Conservation (phyloP, 257 asterid species). For the Solanum sitiens region DNA sequence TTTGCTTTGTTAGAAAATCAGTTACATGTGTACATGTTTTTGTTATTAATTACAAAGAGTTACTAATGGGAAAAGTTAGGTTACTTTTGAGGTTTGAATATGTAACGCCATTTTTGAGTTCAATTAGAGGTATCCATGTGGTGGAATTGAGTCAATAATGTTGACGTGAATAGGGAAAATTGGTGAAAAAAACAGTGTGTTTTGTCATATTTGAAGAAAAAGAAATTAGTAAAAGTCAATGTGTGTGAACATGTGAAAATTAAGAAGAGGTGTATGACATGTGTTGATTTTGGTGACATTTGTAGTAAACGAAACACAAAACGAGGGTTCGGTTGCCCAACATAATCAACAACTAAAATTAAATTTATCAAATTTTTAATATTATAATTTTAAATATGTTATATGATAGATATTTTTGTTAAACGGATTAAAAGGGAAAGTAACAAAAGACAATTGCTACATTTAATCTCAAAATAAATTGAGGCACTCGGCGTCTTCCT, state of each 20-base stretch:
- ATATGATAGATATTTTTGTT: background rate
- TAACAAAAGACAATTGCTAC: background rate
- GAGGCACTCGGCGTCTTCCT: background rate
- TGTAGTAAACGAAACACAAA: background rate
- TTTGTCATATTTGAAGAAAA: background rate
- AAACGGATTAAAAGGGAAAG: background rate
- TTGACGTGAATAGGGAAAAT: background rate
- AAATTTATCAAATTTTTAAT: background rate
- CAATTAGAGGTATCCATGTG: slow-evolving; percentile 1
- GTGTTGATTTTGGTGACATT: background rate
- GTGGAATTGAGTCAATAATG: slow-evolving; percentile 6
- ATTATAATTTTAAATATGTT: too few species aligned
- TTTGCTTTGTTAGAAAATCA: background rate
- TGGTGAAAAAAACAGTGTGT: background rate
- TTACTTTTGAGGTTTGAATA: background rate
- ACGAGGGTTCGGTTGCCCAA: background rate
- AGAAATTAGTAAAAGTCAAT: background rate
- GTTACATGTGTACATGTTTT: background rate
- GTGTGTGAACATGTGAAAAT: background rate
- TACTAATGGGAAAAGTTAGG: background rate
- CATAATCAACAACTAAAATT: background rate
- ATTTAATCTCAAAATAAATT: background rate
- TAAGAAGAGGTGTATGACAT: background rate
- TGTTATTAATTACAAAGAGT: background rate
- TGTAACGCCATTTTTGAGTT: background rate